These are phyloP conservation scores for Fusarium transvaalense DNA, from an alignment of 2,329 filamentous ascomycete species.

Conservation along the genomic window DNA sequence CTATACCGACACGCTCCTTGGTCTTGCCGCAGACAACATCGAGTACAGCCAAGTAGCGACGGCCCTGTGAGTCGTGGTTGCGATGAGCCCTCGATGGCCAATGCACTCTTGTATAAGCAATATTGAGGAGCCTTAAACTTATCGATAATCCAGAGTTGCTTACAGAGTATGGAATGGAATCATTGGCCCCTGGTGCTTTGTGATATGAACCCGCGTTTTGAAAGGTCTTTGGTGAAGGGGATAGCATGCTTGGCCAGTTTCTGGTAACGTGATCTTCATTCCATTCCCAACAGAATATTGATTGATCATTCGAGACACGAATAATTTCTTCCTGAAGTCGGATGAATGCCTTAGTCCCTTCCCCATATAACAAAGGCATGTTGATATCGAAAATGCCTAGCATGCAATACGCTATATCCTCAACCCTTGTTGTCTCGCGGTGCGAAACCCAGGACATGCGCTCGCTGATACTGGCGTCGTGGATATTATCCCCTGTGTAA, in stretches of 20 bases:
- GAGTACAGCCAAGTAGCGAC: background rate
- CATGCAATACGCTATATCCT: background rate
- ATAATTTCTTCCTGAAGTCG: background rate
- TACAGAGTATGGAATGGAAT: background rate
- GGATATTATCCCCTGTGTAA: background rate
- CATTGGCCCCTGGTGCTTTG: background rate
- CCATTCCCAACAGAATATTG: background rate
- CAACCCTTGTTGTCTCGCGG: background rate
- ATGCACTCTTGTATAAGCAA: background rate
- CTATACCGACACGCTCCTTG: background rate
- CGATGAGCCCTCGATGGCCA: background rate
- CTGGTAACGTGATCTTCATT: background rate
- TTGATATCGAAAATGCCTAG: background rate
- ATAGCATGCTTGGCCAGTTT: background rate
- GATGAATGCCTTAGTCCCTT: background rate
- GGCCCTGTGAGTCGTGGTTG: background rate
- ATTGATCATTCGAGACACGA: background rate
- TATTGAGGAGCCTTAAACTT: background rate
- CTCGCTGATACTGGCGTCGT: background rate
- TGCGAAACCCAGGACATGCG: background rate
- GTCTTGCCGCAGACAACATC: background rate
- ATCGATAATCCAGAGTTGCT: background rate
- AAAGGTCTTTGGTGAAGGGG: background rate
- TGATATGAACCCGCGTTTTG: background rate
- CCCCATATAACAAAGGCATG: rapidly evolving